Conservation (phyloP, 345 rosid genomes). For the Conringia planisiliqua region DNA sequence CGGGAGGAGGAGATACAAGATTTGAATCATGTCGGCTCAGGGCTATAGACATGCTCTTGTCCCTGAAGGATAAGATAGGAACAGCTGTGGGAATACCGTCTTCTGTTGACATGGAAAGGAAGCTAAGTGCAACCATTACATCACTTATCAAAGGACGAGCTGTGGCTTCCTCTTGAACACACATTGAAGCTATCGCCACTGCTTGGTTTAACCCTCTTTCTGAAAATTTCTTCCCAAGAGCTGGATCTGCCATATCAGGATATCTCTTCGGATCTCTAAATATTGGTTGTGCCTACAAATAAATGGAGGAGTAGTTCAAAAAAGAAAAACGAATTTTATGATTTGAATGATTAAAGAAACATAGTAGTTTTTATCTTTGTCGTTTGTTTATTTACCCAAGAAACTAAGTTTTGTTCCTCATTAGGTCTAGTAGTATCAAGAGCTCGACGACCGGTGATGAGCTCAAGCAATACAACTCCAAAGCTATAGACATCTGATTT, state of each 20-base stretch:
- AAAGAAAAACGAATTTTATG: neutral
- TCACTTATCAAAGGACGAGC: constrained; percentile 83
- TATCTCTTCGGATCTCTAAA: constrained; percentile 66
- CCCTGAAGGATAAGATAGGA: constrained; percentile 29
- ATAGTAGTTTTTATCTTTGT: neutral
- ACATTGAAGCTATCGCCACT: constrained; percentile 87
- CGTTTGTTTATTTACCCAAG: constrained; percentile 24
- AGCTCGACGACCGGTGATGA: constrained; percentile 67
- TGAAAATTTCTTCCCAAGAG: constrained; percentile 43
- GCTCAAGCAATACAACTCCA: constrained; percentile 73
- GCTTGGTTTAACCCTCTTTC: constrained; percentile 77
- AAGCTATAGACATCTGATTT: constrained; percentile 79
- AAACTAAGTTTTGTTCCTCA: constrained; percentile 60
- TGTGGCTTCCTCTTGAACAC: constrained; percentile 66
- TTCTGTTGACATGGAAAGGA: constrained; percentile 43
- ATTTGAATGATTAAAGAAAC: neutral
- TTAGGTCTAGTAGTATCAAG: constrained; percentile 61
- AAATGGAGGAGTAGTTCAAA: neutral
- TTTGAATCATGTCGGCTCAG: constrained; percentile 27
- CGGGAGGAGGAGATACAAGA: neutral
- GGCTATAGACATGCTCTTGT: constrained; percentile 36
- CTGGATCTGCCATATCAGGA: constrained; percentile 76
- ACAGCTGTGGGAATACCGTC: constrained; percentile 28
- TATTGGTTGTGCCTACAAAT: constrained; percentile 57
- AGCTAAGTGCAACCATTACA: constrained; percentile 62